Base-by-base conservation (phyloP, 2,329 filamentous ascomycete species). In the Daldinia sp. region DNA sequence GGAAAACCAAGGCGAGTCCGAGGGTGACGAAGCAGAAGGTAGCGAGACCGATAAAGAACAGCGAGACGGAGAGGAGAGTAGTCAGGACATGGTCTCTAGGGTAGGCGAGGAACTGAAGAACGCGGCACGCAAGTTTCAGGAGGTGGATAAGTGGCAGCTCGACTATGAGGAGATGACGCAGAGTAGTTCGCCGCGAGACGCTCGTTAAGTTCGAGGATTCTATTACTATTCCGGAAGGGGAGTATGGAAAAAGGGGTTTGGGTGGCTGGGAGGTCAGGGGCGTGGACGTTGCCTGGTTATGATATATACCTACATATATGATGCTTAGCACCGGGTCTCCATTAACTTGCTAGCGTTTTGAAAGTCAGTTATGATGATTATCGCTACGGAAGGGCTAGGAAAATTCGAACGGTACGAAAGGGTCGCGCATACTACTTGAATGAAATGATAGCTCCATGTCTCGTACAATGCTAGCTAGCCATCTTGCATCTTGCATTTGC, bases 111-210 rank as follows among this genome's bases (percentile, higher is more conserved):
- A 89, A 81, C 80, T 92, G 68, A 87, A 87, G 78, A 81, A 84
- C 56, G 87, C 88, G 44, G 83, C 83, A 9, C 84, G 82, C 76
- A 91, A 91, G 79, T 92, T 92, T 74, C 84, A 87, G 77, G 89
- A 92, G 79, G 90, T 92, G 44, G 90, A 92, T 77, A 82, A 85
- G 79, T 92, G 89, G 89, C 84, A 90, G 79, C 79, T 92, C 68
- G 88, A 89, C 57, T 92, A 87, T 78, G 90, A 92, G 80, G 88
- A 89, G 72, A 84, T 89, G 55, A 84, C 84, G 23, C 84, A 86
- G 77, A 84, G 83, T 67, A 86, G 84, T 65, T 88, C 87, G 20
- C 86, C 87, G 1, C 78, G 79, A 41, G 82, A 83, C 71, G 86
- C 83, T 46, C 81, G 86, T 64, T 89, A 72, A 80, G 30, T 37